phyloP scores from a whole-genome alignment of 2,329 filamentous ascomycete genomes.

The Colletotrichum siamense region DNA sequence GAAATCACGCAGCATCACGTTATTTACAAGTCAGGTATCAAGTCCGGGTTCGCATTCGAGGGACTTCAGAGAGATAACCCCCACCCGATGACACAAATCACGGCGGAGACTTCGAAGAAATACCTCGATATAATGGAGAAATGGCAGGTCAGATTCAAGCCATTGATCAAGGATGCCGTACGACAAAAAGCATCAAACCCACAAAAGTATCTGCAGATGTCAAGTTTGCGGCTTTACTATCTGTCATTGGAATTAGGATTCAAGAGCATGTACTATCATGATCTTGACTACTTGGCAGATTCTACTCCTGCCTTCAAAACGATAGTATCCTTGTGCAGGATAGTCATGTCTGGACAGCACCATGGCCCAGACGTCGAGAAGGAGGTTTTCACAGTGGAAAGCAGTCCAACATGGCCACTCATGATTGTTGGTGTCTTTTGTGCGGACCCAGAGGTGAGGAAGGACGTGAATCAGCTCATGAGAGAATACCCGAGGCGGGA shows the following conservation, averaged over 20 bases:
- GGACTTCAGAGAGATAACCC: neutral
- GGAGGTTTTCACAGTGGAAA: constrained; percentile 10
- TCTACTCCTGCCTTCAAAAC: neutral
- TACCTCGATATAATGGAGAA: constrained; percentile 18
- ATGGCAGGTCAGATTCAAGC: neutral
- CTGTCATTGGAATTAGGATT: neutral
- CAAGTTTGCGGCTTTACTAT: neutral
- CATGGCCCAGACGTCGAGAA: neutral
- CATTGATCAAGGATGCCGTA: neutral
- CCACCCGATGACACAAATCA: neutral
- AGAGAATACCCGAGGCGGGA: constrained; percentile 46
- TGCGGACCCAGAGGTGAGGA: constrained; percentile 38
- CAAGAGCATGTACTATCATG: neutral
- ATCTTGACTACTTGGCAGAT: neutral
- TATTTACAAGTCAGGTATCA: neutral
- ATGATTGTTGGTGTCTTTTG: constrained; percentile 46
- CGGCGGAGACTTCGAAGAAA: neutral
- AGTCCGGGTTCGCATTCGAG: constrained; percentile 20
- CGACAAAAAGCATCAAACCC: neutral
- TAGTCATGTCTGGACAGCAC: neutral
- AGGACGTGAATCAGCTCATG: constrained; percentile 46
- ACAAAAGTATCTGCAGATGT: neutral
- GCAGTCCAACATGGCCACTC: constrained; percentile 38
- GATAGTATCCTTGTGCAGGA: neutral
- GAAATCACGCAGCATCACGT: constrained; percentile 4